Conservation (phyloP, 2,329 filamentous ascomycete genomes). For the Aspergillus brasiliensis region DNA sequence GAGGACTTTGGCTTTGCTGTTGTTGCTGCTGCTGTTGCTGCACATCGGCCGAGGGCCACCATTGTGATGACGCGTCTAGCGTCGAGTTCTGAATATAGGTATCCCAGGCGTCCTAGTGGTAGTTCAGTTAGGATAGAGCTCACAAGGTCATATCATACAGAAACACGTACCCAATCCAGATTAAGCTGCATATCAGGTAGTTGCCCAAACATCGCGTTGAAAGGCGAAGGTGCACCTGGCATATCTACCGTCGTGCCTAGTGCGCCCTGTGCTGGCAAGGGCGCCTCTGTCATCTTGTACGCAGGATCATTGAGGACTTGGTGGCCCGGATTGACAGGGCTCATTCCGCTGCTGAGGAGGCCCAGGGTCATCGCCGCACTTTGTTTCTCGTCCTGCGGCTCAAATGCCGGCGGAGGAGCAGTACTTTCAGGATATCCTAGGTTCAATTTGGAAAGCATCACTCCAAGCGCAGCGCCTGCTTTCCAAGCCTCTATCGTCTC, state of each 20-base stretch:
- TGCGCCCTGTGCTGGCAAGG: slow-evolving; percentile 26
- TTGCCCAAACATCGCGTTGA: slow-evolving; percentile 56
- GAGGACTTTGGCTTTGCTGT: slow-evolving; percentile 24
- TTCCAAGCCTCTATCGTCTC: slow-evolving; percentile 89
- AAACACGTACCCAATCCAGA: slow-evolving; percentile 62
- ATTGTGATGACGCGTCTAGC: slow-evolving; percentile 43
- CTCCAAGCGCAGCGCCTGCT: slow-evolving; percentile 74
- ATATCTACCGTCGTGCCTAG: slow-evolving; percentile 35
- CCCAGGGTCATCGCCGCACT: slow-evolving; percentile 72
- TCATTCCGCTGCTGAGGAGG: slow-evolving; percentile 66
- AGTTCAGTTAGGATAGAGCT: slow-evolving; percentile 19
- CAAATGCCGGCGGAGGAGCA: slow-evolving; percentile 30
- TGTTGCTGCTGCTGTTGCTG: slow-evolving; percentile 30
- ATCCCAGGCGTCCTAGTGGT: slow-evolving; percentile 65
- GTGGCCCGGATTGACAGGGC: slow-evolving; percentile 45
- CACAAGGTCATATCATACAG: neutral
- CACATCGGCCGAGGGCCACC: slow-evolving; percentile 42
- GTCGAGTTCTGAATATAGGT: slow-evolving; percentile 65
- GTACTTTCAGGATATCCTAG: slow-evolving; percentile 30
- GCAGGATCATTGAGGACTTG: slow-evolving; percentile 32
- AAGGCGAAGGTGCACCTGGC: slow-evolving; percentile 53
- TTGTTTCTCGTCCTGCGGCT: slow-evolving; percentile 59
- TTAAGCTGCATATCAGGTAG: slow-evolving; percentile 60
- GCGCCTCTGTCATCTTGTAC: slow-evolving; percentile 34
- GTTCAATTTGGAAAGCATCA: slow-evolving; percentile 79